Evolutionary conservation across 2,329 filamentous ascomycete genomes (phyloP).

Genomic region (Microdochium trichocladiopsis): DNA sequence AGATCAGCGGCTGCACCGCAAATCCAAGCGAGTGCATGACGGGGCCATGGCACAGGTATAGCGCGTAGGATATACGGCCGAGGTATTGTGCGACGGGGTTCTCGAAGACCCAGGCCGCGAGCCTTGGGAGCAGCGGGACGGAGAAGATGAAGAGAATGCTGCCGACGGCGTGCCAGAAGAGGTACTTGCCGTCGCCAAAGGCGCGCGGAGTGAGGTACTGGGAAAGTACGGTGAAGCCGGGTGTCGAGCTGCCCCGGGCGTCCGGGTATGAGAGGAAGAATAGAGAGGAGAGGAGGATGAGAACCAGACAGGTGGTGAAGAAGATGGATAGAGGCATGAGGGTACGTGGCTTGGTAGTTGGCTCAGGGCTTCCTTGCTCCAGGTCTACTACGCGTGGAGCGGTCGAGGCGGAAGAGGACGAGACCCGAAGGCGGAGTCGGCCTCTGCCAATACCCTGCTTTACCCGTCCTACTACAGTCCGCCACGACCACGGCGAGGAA

Average conservation of each 20-base stretch:
- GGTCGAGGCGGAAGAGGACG: too few relatives aligned
- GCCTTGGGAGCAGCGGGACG: slow-evolving; percentile 1
- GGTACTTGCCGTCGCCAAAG: slow-evolving; percentile 37
- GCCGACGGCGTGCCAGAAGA: slow-evolving; percentile 50
- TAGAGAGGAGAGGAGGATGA: slow-evolving; percentile 39
- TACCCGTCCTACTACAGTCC: too few relatives aligned
- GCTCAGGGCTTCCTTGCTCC: too few relatives aligned
- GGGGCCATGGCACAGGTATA: slow-evolving; percentile 56
- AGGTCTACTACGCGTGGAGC: too few relatives aligned
- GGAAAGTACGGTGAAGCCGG: slow-evolving; percentile 43
- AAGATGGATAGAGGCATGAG: slow-evolving; percentile 11
- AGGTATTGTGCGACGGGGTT: slow-evolving; percentile 45
- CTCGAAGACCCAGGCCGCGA: slow-evolving; percentile 44
- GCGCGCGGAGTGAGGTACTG: slow-evolving; percentile 36
- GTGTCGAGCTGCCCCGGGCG: slow-evolving; percentile 30
- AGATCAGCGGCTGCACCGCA: slow-evolving; percentile 40
- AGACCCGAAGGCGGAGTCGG: too few relatives aligned
- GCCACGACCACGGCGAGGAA: neutral
- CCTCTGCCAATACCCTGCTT: too few relatives aligned
- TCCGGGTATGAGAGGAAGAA: slow-evolving; percentile 45
- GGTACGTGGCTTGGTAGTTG: slow-evolving; percentile 23
- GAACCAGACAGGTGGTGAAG: slow-evolving; percentile 26
- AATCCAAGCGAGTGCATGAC: slow-evolving; percentile 47
- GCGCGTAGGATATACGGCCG: slow-evolving; percentile 51
- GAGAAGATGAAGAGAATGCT: slow-evolving; percentile 39